Conservation (phyloP, 2,329 filamentous ascomycete genomes). For the Venturia nashicola region DNA sequence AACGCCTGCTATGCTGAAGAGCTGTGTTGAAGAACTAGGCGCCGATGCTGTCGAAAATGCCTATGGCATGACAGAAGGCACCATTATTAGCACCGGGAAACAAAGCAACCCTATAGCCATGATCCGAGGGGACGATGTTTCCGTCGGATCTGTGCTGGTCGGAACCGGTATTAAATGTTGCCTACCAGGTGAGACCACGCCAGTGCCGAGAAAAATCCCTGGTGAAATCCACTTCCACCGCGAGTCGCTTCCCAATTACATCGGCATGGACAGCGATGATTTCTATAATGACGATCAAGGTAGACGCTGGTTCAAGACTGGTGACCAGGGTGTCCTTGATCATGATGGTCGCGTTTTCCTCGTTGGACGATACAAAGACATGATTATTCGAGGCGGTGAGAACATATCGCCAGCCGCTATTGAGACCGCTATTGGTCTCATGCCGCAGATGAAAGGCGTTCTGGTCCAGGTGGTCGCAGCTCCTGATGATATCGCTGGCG, state of each 20-base stretch:
- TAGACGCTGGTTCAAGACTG: conserved; percentile 28
- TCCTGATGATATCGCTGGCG: conserved; percentile 33
- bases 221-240: conserved; percentile 32
- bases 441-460: conserved; percentile 17
- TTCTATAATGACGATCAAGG: conserved; percentile 25
- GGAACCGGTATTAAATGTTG: conserved; percentile 22
- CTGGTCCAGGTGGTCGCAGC: conserved; percentile 30
- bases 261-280: conserved; percentile 17
- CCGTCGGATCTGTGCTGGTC: conserved; percentile 27
- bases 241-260: conserved; percentile 22
- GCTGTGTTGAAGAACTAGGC: conserved; percentile 22
- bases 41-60: conserved; percentile 23
- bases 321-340: conserved; percentile 30
- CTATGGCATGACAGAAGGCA: conserved; percentile 37
- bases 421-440: conserved; percentile 17
- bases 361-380: conserved; percentile 32
- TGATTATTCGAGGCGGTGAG: conserved; percentile 35
- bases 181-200: conserved; percentile 17
- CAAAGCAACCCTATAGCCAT: conserved; percentile 24
- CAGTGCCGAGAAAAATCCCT: conserved; percentile 20
- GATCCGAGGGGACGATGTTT: conserved; percentile 23
- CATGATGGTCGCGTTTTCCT: conserved; percentile 27
- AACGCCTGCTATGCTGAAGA: conserved; percentile 22
- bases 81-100: conserved; percentile 24
- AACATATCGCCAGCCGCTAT: conserved; percentile 31